These are phyloP conservation scores for Metschnikowia peoriensis DNA, from an alignment of 805 yeast genomes.

Conservation along the genomic window DNA sequence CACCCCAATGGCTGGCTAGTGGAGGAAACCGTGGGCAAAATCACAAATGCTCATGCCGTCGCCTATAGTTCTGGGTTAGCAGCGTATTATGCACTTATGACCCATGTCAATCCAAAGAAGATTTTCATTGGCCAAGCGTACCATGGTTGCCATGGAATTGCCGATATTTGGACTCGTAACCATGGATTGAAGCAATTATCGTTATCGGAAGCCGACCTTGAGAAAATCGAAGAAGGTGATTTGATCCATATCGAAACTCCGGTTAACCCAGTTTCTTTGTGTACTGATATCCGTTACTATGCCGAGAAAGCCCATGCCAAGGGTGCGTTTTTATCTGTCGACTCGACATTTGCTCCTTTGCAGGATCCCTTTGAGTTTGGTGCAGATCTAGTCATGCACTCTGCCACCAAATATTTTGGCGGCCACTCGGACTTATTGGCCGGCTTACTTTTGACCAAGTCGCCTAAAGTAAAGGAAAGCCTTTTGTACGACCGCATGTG, in stretches of 20 bases:
- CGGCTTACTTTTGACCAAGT: constrained; percentile 73
- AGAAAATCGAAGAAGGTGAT: constrained; percentile 63
- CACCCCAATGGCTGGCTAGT: constrained; percentile 72
- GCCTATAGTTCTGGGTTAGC: constrained; percentile 77
- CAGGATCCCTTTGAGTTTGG: constrained; percentile 79
- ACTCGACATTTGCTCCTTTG: constrained; percentile 89
- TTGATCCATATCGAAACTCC: constrained; percentile 85
- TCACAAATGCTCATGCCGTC: constrained; percentile 65
- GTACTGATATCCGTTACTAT: constrained; percentile 58
- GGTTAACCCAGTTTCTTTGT: constrained; percentile 76
- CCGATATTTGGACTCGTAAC: constrained; percentile 59
- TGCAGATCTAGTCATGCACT: constrained; percentile 87
- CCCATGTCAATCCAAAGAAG: constrained; percentile 67
- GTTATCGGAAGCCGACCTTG: constrained; percentile 33
- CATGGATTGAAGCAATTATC: constrained; percentile 50
- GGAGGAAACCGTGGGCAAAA: constrained; percentile 59
- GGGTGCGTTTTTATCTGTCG: constrained; percentile 74
- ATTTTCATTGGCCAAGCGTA: constrained; percentile 78
- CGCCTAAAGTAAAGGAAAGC: constrained; percentile 40
- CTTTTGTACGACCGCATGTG: constrained; percentile 63
- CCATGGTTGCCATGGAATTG: constrained; percentile 79
- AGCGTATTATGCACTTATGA: constrained; percentile 75
- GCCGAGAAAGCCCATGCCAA: constrained; percentile 71
- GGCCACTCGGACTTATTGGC: constrained; percentile 94
- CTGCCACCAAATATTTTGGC: constrained; percentile 91